A percentile compares a stretch with the other conserved stretches of the same genome.
These are phyloP conservation scores for Coemansia sp. DNA, from an alignment of 192 early-diverging fungal genomes.

Conservation along the genomic window DNA sequence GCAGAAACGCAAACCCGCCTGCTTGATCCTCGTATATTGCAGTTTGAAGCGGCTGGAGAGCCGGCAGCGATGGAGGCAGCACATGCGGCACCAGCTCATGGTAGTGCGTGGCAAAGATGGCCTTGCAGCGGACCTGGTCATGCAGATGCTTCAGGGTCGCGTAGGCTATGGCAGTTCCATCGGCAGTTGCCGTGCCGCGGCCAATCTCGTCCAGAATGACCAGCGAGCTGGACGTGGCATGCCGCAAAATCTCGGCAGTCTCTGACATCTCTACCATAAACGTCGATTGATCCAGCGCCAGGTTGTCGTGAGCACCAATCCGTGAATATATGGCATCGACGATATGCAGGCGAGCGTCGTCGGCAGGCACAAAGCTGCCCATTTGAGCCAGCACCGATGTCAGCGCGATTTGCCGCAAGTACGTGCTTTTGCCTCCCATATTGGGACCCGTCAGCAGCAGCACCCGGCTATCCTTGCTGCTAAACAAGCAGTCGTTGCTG, in stretches of 20 bases:
- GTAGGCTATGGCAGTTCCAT: slow-evolving; percentile 71
- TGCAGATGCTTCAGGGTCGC: slow-evolving; percentile 63
- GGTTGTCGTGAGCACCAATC: slow-evolving; percentile 68
- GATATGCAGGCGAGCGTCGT: slow-evolving; percentile 70
- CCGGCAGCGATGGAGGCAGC: slow-evolving; percentile 16
- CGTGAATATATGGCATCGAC: slow-evolving; percentile 71
- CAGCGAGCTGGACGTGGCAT: slow-evolving; percentile 63
- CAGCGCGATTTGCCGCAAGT: slow-evolving; percentile 76
- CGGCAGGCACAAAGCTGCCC: slow-evolving; percentile 81
- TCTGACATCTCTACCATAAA: slow-evolving; percentile 93
- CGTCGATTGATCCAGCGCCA: slow-evolving; percentile 67
- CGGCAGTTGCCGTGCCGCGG: slow-evolving; percentile 57
- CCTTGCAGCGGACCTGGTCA: slow-evolving; percentile 57
- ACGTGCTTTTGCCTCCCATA: slow-evolving; percentile 89
- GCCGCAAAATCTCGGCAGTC: slow-evolving; percentile 73
- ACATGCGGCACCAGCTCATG: slow-evolving; percentile 65
- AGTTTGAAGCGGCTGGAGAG: slow-evolving; percentile 26
- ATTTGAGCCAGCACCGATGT: slow-evolving; percentile 80
- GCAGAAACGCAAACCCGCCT: slow-evolving; percentile 59
- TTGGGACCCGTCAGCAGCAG: slow-evolving; percentile 83
- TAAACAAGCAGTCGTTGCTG: slow-evolving; percentile 57
- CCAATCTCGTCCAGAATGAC: slow-evolving; percentile 94
- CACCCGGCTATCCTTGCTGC: slow-evolving; percentile 13
- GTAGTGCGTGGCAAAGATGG: slow-evolving; percentile 77
- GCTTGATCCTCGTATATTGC: slow-evolving; percentile 33